Conservation (phyloP, 495 filamentous ascomycete species). For the Penicillium argentinense region DNA sequence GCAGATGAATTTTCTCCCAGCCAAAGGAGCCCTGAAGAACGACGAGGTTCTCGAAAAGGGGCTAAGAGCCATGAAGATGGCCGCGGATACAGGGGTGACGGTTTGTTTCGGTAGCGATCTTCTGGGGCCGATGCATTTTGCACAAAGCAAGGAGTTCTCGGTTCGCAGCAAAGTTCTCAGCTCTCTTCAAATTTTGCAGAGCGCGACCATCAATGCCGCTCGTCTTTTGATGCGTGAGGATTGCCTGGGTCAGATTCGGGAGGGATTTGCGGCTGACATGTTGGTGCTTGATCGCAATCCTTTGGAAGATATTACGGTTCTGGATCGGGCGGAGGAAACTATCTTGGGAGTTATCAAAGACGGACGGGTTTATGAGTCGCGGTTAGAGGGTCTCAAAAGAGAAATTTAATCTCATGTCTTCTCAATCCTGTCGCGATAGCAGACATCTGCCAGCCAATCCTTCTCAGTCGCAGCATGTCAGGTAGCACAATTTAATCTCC, state of each 20-base stretch:
- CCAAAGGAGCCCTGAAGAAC: conserved; percentile 43
- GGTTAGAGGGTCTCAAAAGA: neutral
- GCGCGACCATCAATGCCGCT: conserved; percentile 52
- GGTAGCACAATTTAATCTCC: too few species aligned
- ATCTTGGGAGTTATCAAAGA: conserved; percentile 50
- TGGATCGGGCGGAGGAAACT: conserved; percentile 43
- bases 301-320: conserved; percentile 49
- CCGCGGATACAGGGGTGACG: conserved; percentile 45
- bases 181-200: conserved; percentile 44
- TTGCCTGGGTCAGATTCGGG: conserved; percentile 41
- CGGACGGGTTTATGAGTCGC: conserved; percentile 35
- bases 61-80: conserved; percentile 42
- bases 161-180: conserved; percentile 43
- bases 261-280: conserved; percentile 42
- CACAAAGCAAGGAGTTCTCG: conserved; percentile 51
- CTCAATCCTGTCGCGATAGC: too few species aligned
- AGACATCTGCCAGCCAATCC: too few species aligned
- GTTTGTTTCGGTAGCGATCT: conserved; percentile 58
- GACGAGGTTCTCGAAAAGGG: conserved; percentile 47
- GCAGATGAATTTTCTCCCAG: conserved; percentile 39
- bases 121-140: conserved; percentile 44
- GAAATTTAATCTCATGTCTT: conserved; percentile 3
- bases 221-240: conserved; percentile 39
- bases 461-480: too few species aligned
- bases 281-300: conserved; percentile 45